Evolutionary conservation across 352 stramenopile genomes (phyloP), one percentile per base, ranked within the genome.

Genomic region (Phytophthora ramorum): DNA sequence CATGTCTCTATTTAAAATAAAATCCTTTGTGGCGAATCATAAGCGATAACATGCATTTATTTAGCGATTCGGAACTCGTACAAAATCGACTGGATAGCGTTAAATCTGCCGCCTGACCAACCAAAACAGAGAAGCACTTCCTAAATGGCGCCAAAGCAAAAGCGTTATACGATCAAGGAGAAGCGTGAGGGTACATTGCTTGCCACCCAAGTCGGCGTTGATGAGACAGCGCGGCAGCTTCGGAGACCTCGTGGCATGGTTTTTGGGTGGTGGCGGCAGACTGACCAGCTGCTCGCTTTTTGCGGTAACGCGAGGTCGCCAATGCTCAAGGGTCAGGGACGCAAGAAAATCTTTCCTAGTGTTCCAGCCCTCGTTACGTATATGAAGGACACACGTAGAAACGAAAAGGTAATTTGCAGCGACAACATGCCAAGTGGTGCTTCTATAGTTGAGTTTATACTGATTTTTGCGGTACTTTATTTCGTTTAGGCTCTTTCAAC

Each of bases 341-440:
- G n/a, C 47, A 51, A 54, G 32, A n/a, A 54, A 54, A 44, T 32
- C 10, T 54, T 54, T 44, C 47, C 47, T 43, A 22, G 16, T 16
- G 30, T 54, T 10, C 19, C 47, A 9, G 47, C 35, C 30, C 28
- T 54, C 28, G 16, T 54, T n/a, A 54, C 30, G 30, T 43, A 32
- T 26, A 54, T 54, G 30, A 54, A 54, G 19, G 28, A 54, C 6
- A 30, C n/a, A 14, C n/a, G 47, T 7, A 35, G 47, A 14, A 4
- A 20, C n/a, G 47, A 51, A 22, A 37, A 51, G 22, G 45, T 38
- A 38, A 3, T 38, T 51, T 51, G 16, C 45, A 34, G 3, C 24
- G 24, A 28, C 24, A 28, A 28, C 24, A 28, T 28, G 5, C 24
- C 5, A 28, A 28, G 24, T 6, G 24, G 24, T 28, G 24, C 24